phyloP scores from a whole-genome alignment of 2,329 filamentous ascomycete species.

The Colletotrichum aenigma region DNA sequence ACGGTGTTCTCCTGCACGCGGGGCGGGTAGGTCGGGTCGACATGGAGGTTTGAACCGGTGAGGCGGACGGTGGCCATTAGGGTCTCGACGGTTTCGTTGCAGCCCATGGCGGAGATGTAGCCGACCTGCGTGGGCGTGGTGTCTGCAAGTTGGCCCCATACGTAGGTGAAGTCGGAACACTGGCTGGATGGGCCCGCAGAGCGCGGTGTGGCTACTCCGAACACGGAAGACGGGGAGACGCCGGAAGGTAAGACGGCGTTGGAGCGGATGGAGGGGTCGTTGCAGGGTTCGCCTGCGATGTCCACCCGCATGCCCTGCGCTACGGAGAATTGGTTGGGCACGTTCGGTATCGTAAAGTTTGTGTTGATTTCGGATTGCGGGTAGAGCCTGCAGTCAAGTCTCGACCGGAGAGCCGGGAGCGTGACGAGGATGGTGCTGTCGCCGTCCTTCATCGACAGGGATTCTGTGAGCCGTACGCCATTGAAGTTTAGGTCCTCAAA shows the following conservation, averaged over 20 bases:
- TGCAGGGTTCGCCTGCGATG: conserved; percentile 23
- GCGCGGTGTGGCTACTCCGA: conserved; percentile 24
- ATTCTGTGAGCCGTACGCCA: neutral
- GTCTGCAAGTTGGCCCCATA: conserved; percentile 36
- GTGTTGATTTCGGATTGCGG: conserved; percentile 24
- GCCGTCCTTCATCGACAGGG: conserved; percentile 13
- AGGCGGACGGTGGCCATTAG: conserved; percentile 27
- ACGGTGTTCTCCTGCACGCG: conserved; percentile 26
- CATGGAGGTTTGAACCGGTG: conserved; percentile 25
- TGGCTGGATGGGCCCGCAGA: conserved; percentile 22
- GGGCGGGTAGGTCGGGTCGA: conserved; percentile 33
- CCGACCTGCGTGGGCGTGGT: conserved; percentile 29
- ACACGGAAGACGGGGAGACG: conserved; percentile 21
- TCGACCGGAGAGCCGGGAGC: conserved; percentile 34
- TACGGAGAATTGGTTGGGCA: neutral
- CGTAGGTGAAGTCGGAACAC: conserved; percentile 36
- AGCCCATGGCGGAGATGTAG: conserved; percentile 36
- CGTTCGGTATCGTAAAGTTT: conserved; percentile 25
- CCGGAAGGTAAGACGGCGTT: conserved; percentile 22
- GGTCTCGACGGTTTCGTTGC: conserved; percentile 41
- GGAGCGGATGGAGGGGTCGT: conserved; percentile 19
- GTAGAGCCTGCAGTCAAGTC: conserved; percentile 30
- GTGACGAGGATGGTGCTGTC: conserved; percentile 23
- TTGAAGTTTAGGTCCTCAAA: conserved; percentile 33
- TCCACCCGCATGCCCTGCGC: conserved; percentile 20